These are phyloP conservation scores for Fusarium subglutinans DNA, from an alignment of 2,329 filamentous ascomycete species.

Conservation along the genomic window DNA sequence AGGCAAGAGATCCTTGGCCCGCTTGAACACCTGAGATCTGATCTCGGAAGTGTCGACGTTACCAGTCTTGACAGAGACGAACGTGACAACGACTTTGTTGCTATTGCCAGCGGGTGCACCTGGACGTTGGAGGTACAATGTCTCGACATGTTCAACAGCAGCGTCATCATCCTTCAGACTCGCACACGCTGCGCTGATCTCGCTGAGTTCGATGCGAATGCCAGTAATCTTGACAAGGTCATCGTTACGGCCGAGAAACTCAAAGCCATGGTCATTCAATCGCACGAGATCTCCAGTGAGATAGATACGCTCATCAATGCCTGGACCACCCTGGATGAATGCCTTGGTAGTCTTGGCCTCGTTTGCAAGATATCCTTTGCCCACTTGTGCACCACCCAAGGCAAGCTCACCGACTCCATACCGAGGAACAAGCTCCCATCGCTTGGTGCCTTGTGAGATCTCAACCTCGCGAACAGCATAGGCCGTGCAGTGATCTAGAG, in stretches of 20 bases:
- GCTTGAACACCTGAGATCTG: constrained; percentile 7
- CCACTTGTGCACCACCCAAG: constrained; percentile 12
- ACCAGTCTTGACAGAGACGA: constrained; percentile 16
- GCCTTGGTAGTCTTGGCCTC: constrained; percentile 22
- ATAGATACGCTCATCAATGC: constrained; percentile 20
- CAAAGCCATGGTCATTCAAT: constrained; percentile 21
- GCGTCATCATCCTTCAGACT: constrained; percentile 16
- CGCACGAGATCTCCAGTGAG: constrained; percentile 24
- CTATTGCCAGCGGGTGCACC: not conserved
- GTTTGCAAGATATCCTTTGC: constrained; percentile 17
- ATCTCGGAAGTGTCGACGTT: not conserved
- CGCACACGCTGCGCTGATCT: constrained; percentile 25
- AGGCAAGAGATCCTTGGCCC: constrained; percentile 5
- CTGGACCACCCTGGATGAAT: constrained; percentile 11
- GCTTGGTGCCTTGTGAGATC: not conserved
- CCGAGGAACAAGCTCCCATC: constrained; percentile 23
- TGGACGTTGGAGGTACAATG: not conserved
- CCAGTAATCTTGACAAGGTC: constrained; percentile 26
- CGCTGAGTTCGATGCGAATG: constrained; percentile 20
- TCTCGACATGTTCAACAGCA: constrained; percentile 13
- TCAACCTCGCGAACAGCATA: constrained; percentile 21
- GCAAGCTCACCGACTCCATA: constrained; percentile 26
- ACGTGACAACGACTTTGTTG: constrained; percentile 19
- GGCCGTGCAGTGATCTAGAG: constrained; percentile 7
- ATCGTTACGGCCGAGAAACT: constrained; percentile 23